Evolutionary conservation across 148 eudicot species (phyloP).

Genomic region (Fagopyrum tataricum): DNA sequence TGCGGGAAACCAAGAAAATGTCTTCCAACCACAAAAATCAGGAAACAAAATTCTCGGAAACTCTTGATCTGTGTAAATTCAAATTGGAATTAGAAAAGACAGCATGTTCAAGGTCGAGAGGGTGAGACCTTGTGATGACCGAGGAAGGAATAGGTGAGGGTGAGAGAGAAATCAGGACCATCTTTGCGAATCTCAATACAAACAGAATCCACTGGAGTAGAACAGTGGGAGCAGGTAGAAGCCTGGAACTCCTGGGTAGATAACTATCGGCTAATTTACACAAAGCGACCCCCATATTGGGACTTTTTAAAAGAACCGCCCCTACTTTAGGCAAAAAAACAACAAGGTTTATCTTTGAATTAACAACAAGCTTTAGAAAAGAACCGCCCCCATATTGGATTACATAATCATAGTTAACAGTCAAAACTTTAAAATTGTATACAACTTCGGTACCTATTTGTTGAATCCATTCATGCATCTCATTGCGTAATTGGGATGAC

Average conservation of each 20-base stretch:
- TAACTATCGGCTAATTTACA: too few relatives aligned
- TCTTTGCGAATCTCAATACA: conserved; percentile 6
- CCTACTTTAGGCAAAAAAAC: too few relatives aligned
- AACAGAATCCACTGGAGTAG: background rate
- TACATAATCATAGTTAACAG: too few relatives aligned
- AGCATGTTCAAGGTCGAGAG: background rate
- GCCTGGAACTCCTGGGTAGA: background rate
- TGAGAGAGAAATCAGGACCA: conserved; percentile 20
- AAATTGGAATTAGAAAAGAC: background rate
- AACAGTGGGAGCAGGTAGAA: background rate
- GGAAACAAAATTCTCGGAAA: background rate
- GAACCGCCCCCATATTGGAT: too few relatives aligned
- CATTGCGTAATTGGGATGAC: too few relatives aligned
- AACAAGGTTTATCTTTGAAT: too few relatives aligned
- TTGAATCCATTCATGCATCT: too few relatives aligned
- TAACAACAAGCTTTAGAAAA: too few relatives aligned
- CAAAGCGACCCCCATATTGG: too few relatives aligned
- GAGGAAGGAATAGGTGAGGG: conserved; percentile 8
- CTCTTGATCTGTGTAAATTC: background rate
- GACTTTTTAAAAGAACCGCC: too few relatives aligned
- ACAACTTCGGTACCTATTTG: too few relatives aligned
- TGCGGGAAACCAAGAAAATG: conserved; percentile 19
- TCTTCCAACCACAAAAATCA: conserved; percentile 6
- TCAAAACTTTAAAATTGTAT: too few relatives aligned
- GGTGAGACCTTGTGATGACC: conserved; percentile 25